Base-by-base conservation (phyloP, 768 basidiomycete genomes). In the Gautieria morchelliformis region DNA sequence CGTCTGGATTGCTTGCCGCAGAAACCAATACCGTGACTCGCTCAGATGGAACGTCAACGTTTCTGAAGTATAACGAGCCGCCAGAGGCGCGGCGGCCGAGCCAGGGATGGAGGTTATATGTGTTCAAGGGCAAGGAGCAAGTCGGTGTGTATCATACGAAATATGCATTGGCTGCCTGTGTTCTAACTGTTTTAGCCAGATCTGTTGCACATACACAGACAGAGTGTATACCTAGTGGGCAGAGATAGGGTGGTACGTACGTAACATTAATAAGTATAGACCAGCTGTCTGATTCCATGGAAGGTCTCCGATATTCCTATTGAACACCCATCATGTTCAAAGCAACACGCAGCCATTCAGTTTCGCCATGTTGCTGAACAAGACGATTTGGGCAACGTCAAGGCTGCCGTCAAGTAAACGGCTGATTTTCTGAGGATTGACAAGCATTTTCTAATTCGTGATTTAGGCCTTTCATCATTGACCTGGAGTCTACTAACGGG, bases 51-150 rank as follows among this genome's bases (percentile, higher is more conserved):
- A 81, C 81, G 52, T 52, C 84, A 75, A 85, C 87, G 6, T 82
- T 96, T 45, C 75, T 99, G 61, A 99, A 98, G 70, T 99, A 99
- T 69, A 94, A 98, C 61, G 96, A 99, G 70, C 96, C 96, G 15
- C 93, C 96, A 6, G 96, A 99, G 75, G 96, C 95, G 30, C 76
- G 96, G 62, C 97, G 94, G 67, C 95, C 96, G 10, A 71, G 77
- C 5, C 70, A 88, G 35, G 88, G 89, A 17, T 98, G 96, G 96
- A 78, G 96, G 67, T 67, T 99, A 60, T 99, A 98, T 66, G 94
- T 97, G 35, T 99, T 98, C 79, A 98, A 98, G 71, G 95, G 89
- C 20, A 80, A 78, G 53, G 93, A 96, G 63, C 89, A 97, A 77
- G 76, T 85, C 51, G 94, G 95, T 95, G 67, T 69, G 89, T 75